These are phyloP conservation scores for Bipolaris oryzae DNA, from an alignment of 2,329 filamentous ascomycete species.

Conservation along the genomic window DNA sequence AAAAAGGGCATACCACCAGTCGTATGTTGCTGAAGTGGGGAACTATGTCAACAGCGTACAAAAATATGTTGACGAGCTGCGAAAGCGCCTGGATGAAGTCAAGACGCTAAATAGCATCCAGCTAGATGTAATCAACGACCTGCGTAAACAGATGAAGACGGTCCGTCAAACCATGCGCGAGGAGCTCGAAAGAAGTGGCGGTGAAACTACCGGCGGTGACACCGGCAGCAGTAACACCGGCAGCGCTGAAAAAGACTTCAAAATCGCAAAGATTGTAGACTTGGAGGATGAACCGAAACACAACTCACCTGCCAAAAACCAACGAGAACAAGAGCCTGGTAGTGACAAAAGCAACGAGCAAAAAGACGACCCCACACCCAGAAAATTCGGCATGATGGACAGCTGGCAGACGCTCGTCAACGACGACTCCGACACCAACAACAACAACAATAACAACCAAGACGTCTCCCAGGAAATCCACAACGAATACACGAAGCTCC, in stretches of 20 bases:
- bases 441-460: constrained; percentile 1
- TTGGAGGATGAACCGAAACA: neutral
- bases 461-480: constrained; percentile 5
- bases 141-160: constrained; percentile 31
- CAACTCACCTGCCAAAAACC: neutral
- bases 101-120: constrained; percentile 43
- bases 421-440: neutral
- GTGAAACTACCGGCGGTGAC: neutral
- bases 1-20: constrained; percentile 14
- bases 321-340: neutral
- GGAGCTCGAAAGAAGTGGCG: constrained; percentile 1
- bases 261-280: constrained; percentile 2
- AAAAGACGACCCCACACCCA: neutral
- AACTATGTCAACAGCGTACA: constrained; percentile 37
- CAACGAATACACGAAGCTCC: constrained; percentile 6
- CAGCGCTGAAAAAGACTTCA: neutral
- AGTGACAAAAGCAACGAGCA: neutral
- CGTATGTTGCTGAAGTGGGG: constrained; percentile 36
- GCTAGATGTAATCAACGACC: constrained; percentile 38
- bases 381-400: constrained; percentile 19
- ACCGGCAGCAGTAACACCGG: neutral
- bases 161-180: constrained; percentile 23
- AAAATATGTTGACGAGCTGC: constrained; percentile 33
- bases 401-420: constrained; percentile 20
- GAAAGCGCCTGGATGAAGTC: constrained; percentile 41